Evolutionary conservation across 2,329 filamentous ascomycete species (phyloP), one percentile per base, ranked within the genome.

Genomic region (Sporothrix curviconia): DNA sequence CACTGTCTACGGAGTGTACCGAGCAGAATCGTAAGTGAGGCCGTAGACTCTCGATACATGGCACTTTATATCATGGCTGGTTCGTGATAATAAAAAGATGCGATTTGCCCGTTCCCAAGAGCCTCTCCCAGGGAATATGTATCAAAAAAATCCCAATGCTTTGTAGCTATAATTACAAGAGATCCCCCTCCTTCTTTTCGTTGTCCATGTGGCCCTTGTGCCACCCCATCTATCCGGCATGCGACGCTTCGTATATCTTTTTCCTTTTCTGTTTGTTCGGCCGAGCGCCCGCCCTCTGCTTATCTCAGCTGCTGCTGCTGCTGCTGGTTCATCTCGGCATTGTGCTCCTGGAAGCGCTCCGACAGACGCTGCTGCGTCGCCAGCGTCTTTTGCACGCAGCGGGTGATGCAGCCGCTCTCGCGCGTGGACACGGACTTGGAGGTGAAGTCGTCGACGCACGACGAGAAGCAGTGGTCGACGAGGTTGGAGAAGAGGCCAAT

Each of bases 391-490:
- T 94, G 88, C 61, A 97, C 92, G 75, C 94, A 99, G 68, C 91
- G 89, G 76, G 90, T 86, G 68, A 97, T 85, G 78, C 94, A 99
- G 72, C 89, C 87, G 69, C 89, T 88, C 77, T 99, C 94, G 71
- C 90, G 87, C 65, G 85, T 82, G 62, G 89, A 87, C 64, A 99
- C 84, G 50, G 90, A 89, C 78, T 97, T 97, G 77, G 91, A 95
- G 69, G 92, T 95, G 83, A 99, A 99, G 80, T 97, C 92, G 75
- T 92, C 92, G 76, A 99, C 84, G 80, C 94, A 99, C 75, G 94
- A 87, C 72, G 90, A 86, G 82, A 99, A 99, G 84, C 94, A 99
- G 76, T 86, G 83, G 73, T 90, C 86, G 67, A 91, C 87, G 56
- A 89, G 80, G 75, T 83, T 85, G 68, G 76, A 77, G 67, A 82